These are phyloP conservation scores for Geranium brycei DNA, from an alignment of 345 rosid species.

Conservation along the genomic window DNA sequence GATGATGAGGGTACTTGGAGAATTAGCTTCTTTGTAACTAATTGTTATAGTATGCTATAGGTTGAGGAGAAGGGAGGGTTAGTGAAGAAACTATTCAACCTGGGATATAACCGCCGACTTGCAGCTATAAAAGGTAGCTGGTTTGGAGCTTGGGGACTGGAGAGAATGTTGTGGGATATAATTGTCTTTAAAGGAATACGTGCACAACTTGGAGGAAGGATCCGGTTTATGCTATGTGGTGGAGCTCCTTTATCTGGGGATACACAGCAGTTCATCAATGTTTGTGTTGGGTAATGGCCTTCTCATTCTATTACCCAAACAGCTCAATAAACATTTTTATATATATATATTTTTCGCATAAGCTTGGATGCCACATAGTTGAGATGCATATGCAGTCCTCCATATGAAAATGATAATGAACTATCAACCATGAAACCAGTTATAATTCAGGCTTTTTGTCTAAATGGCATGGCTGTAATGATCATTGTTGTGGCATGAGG, in stretches of 20 bases:
- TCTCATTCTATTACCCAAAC: neutral
- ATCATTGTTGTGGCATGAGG: too few relatives aligned
- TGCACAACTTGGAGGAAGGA: constrained; percentile 62
- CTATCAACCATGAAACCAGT: too few relatives aligned
- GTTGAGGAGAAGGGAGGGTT: constrained; percentile 75
- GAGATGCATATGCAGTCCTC: too few relatives aligned
- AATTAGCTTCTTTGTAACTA: constrained; percentile 4
- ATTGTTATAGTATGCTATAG: constrained; percentile 19
- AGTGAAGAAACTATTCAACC: constrained; percentile 47
- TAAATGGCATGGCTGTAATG: too few relatives aligned
- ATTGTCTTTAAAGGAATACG: constrained; percentile 50
- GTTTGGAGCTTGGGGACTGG: constrained; percentile 90
- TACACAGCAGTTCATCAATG: constrained; percentile 78
- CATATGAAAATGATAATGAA: neutral
- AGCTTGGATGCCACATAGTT: neutral
- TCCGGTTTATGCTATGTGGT: constrained; percentile 68
- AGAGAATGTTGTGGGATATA: constrained; percentile 58
- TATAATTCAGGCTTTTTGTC: too few relatives aligned
- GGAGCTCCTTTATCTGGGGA: constrained; percentile 88
- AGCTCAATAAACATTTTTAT: neutral
- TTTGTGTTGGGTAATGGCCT: constrained; percentile 72
- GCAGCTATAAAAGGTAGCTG: constrained; percentile 79
- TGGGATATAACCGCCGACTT: constrained; percentile 54
- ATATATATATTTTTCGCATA: too few relatives aligned
- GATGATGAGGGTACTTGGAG: constrained; percentile 1